Percentiles rank a stretch among this genome's conserved stretches.
phyloP scores from a whole-genome alignment of 208 protist species.

The Trypanosoma melophagium region DNA sequence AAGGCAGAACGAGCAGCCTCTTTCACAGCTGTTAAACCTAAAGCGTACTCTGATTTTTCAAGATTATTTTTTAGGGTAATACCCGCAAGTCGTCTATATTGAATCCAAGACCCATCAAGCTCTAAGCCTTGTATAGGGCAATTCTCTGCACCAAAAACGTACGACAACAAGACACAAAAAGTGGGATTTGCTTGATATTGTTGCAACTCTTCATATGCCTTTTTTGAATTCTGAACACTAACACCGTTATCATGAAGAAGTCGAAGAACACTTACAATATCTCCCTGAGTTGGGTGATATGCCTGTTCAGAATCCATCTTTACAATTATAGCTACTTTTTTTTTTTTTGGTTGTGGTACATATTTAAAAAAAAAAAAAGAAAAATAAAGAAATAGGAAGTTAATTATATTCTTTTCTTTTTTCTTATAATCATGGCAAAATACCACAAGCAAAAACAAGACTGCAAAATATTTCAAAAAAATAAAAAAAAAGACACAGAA shows the following conservation, averaged over 20 bases:
- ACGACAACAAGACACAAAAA: conserved; percentile 78
- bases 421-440: too few relatives aligned
- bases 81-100: conserved; percentile 76
- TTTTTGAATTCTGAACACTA: conserved; percentile 75
- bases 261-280: conserved; percentile 66
- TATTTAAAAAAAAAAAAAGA: not conserved
- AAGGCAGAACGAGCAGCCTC: conserved; percentile 67
- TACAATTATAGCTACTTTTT: not conserved
- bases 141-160: conserved; percentile 52
- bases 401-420: too few relatives aligned
- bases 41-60: conserved; percentile 45
- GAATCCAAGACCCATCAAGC: conserved; percentile 56
- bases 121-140: conserved; percentile 51
- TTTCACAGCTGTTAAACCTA: conserved; percentile 75
- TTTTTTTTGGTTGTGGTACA: not conserved
- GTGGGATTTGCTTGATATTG: conserved; percentile 76
- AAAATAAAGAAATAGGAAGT: too few relatives aligned
- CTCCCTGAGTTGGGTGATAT: conserved; percentile 36
- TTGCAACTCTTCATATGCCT: conserved; percentile 78
- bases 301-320: conserved; percentile 12
- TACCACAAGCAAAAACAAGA: too few relatives aligned
- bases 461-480: too few relatives aligned
- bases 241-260: conserved; percentile 86
- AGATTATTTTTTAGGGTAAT: conserved; percentile 89
- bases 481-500: too few relatives aligned